A percentile compares a stretch with the other conserved stretches of the same genome.
Conservation (phyloP, 1,139 yeast genomes). For the Chernovozyma sophiae-reginae region DNA sequence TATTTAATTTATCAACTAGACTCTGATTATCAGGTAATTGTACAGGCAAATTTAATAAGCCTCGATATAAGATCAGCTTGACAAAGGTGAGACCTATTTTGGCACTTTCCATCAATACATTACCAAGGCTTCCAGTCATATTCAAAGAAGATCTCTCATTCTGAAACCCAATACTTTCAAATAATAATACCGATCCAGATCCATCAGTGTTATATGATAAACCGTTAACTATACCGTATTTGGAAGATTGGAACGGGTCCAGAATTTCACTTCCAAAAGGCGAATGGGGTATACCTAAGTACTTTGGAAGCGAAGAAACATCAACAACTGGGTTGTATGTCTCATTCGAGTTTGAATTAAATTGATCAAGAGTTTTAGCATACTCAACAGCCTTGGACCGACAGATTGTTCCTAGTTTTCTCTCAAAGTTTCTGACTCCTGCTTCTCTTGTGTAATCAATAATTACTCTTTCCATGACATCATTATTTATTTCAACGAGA, state of each 20-base stretch:
- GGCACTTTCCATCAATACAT: constrained; percentile 77
- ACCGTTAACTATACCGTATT: constrained; percentile 84
- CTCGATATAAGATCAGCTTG: constrained; percentile 49
- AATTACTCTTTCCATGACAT: constrained; percentile 58
- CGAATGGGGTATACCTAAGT: constrained; percentile 50
- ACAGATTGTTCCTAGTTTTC: constrained; percentile 69
- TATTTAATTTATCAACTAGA: constrained; percentile 42
- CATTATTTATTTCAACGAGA: constrained; percentile 38
- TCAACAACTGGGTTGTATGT: constrained; percentile 37
- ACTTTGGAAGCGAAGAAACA: constrained; percentile 43
- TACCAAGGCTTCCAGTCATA: constrained; percentile 82
- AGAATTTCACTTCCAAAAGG: constrained; percentile 25
- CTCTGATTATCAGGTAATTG: constrained; percentile 14
- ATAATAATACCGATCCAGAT: constrained; percentile 75
- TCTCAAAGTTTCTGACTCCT: constrained; percentile 78
- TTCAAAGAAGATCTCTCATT: constrained; percentile 36
- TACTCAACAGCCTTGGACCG: constrained; percentile 80
- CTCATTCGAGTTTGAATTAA: constrained; percentile 13
- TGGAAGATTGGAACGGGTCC: constrained; percentile 25
- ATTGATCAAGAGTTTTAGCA: constrained; percentile 33
- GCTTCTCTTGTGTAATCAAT: constrained; percentile 79
- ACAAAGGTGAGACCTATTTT: constrained; percentile 76
- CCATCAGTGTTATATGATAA: constrained; percentile 87
- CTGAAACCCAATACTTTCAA: constrained; percentile 68
- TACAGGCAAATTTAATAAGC: constrained; percentile 25